A percentile compares a stretch with the other conserved stretches of the same genome.
These are phyloP conservation scores for Albifimbria verrucaria DNA, from an alignment of 2,329 filamentous ascomycete species.

Conservation along the genomic window DNA sequence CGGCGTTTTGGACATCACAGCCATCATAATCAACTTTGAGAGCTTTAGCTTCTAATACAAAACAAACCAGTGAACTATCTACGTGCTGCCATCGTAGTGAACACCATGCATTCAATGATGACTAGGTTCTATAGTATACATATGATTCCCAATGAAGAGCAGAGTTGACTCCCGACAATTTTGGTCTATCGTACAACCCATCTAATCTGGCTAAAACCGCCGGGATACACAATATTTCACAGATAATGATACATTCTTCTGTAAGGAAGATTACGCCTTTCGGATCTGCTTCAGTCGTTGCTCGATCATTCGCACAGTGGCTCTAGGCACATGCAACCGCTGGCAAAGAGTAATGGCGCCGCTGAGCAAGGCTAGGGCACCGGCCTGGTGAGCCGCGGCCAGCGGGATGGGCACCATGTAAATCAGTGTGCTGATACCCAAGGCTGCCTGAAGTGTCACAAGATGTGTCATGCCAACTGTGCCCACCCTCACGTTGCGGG, in stretches of 20 bases:
- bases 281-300: constrained; percentile 37
- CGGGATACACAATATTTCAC: neutral
- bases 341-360: constrained; percentile 78
- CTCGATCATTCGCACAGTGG: constrained; percentile 59
- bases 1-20: no score
- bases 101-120: no score
- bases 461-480: constrained; percentile 80
- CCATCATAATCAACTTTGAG: no score
- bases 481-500: constrained; percentile 62
- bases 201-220: neutral
- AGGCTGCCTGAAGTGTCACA: constrained; percentile 73
- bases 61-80: no score
- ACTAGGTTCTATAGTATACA: no score
- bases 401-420: constrained; percentile 90
- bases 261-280: constrained; percentile 1
- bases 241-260: neutral
- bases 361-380: constrained; percentile 79
- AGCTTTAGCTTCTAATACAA: no score
- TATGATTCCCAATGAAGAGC: neutral
- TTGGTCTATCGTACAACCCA: neutral
- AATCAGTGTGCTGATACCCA: constrained; percentile 87
- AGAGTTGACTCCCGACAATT: neutral
- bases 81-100: no score
- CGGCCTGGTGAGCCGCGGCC: constrained; percentile 90
- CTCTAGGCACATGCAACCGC: constrained; percentile 69